Base-by-base conservation (phyloP, 2,329 filamentous ascomycete species). In the Sporothrix dimorphospora region DNA sequence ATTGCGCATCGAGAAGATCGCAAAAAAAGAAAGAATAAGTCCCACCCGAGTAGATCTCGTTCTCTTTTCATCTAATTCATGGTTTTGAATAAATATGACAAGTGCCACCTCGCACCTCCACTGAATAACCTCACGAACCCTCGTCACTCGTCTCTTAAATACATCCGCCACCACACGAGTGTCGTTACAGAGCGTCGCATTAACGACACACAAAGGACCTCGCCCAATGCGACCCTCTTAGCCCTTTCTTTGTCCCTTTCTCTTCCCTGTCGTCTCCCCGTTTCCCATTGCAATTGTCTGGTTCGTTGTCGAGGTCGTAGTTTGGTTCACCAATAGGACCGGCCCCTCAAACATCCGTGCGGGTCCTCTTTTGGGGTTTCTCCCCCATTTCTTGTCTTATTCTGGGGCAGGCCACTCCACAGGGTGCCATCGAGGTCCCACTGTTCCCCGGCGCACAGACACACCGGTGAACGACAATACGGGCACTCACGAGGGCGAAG, bases 321-420 rank as follows among this genome's bases (percentile, higher is more conserved):
- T 59, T 30, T 59, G 55, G 55, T 59, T 59, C 27, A 9, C 55
- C 27, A 59, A 59, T 59, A 38, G 55, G 55, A 59, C 27, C 27
- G 5, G 55, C 14, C 55, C 55, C 55, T 38, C 4, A 38, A 59
- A 59, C 55, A 59, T 59, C 55, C 55, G 55, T 59, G 55, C 55
- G 53, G 27, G 27, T 57, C 27, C 27, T 53, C 21, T 24, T 24
- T 34, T 3, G 30, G 7, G 24, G 49, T 53, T n/a, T 34, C n/a
- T 34, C 30, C 30, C 30, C 30, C 30, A 34, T 34, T 53, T 53
- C 24, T 53, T 24, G 11, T 53, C 49, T 34, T 6, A 6, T 6
- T 34, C 30, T 34, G 30, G 30, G 19, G 49, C 19, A 24, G 19
- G 8, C n/a, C 49, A 53, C 19, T 21, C 51, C 51, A 53, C 51